Evolutionary conservation across 208 protist genomes (phyloP), one percentile per base, ranked within the genome.

Genomic region (Leishmania gerbilli): DNA sequence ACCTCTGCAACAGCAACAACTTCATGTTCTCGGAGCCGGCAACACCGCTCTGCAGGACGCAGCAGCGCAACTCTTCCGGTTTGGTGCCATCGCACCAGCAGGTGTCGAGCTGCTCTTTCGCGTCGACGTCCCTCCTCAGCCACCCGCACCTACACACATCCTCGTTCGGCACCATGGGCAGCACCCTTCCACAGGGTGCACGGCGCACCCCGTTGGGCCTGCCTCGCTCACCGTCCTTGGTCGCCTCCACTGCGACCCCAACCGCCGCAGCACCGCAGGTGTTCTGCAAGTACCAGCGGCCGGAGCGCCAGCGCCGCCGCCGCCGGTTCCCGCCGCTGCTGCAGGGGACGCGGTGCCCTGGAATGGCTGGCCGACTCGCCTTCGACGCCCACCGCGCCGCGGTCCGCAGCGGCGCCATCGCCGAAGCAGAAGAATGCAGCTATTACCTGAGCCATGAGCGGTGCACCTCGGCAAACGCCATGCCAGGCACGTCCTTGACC

Each of bases 271-370:
- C 77, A 51, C 75, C 81, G 15, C 67, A 71, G 55, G 24, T 78
- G 0, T 86, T 86, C 74, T 86, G 83, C 74, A 78, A 77, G 67
- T 72, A 80, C 5, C 83, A 86, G 83, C 74, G 78, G 27, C 55
- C 81, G 8, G 76, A 84, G 53, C n/a, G 1, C 60, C 83, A 82
- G 77, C 77, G 78, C 31, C 65, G 71, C 53, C 83, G 78, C 21
- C 76, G 53, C 3, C 77, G 77, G 19, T 42, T 56, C 4, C 79
- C 72, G 53, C 42, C 49, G 15, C 58, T 56, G 58, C 79, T 74
- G 19, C 74, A 79, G 2, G 79, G 79, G 6, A 83, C 72, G 67
- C 53, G 68, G 53, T 86, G 83, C 34, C 83, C 83, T 2, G 83
- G 83, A 1, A 53, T 82, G 65, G 83, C 77, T 7, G 65, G 58